phyloP scores from a whole-genome alignment of 73 alveolate genomes.

The Effrenium voratum region DNA sequence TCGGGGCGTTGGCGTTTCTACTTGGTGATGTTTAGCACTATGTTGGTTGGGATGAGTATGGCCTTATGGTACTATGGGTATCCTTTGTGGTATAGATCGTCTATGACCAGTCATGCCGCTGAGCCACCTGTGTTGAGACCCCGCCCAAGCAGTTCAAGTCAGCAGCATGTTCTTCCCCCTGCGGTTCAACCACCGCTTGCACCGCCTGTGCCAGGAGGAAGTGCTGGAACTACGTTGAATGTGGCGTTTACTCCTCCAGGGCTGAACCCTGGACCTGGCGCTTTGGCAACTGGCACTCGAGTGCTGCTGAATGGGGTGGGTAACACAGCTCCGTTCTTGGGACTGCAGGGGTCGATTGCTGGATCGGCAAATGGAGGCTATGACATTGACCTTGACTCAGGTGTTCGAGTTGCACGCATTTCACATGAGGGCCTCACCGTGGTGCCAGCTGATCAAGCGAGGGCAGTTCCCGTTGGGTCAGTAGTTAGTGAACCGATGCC shows the following conservation, averaged over 20 bases:
- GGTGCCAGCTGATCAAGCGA: neutral
- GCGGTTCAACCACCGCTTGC: neutral
- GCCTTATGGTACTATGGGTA: neutral
- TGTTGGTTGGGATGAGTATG: neutral
- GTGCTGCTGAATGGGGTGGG: neutral
- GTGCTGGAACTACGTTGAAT: neutral
- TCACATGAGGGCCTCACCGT: neutral
- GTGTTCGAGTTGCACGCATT: neutral
- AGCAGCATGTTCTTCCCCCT: neutral
- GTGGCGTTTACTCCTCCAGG: too few species aligned
- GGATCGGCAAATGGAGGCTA: neutral
- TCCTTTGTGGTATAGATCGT: too few species aligned
- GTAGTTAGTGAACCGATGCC: neutral
- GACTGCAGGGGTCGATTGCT: neutral
- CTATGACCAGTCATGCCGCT: neutral
- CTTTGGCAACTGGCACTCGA: neutral
- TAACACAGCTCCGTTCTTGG: neutral
- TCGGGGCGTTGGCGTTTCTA: constrained; percentile 21
- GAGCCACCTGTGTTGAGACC: too few species aligned
- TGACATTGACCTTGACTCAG: neutral
- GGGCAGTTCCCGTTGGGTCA: too few species aligned
- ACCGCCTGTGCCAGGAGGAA: neutral
- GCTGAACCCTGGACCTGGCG: too few species aligned
- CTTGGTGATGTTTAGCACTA: neutral
- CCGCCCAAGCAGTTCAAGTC: too few species aligned